Evolutionary conservation across 306 rosid genomes (phyloP).

Genomic region (Psophocarpus tetragonolobus): DNA sequence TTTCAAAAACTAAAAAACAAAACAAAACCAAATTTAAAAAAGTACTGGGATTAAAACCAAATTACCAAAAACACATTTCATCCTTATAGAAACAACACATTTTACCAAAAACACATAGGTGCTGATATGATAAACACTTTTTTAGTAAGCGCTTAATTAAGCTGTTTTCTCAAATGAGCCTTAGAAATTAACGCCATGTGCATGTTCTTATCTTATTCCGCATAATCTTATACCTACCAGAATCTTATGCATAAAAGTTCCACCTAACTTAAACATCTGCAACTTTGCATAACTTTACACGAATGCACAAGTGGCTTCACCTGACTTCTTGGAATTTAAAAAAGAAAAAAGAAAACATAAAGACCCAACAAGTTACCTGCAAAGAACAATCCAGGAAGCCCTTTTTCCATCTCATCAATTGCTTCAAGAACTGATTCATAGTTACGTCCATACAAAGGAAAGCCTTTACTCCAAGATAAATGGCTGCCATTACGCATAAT

Average conservation of each 20-base stretch:
- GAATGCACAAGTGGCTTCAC: not conserved
- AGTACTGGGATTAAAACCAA: too few relatives aligned
- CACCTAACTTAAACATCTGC: not conserved
- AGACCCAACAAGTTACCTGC: conserved; percentile 61
- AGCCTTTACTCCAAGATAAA: conserved; percentile 88
- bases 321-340: not conserved
- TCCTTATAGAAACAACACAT: not conserved
- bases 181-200: not conserved
- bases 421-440: conserved; percentile 80
- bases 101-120: too few relatives aligned
- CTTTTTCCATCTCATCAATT: conserved; percentile 79
- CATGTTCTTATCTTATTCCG: conserved; percentile 3
- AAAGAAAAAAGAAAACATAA: not conserved
- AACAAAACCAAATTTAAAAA: too few relatives aligned
- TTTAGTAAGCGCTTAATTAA: not conserved
- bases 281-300: not conserved
- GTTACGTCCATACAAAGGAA: conserved; percentile 81
- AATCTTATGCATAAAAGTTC: not conserved
- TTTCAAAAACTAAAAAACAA: too few relatives aligned
- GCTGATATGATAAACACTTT: not conserved
- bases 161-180: not conserved
- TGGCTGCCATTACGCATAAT: conserved; percentile 61
- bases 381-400: conserved; percentile 84
- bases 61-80: too few relatives aligned
- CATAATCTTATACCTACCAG: not conserved